A percentile compares a stretch with the other conserved stretches of the same genome.
Conservation (phyloP, 78 protist species). For the Protostelium mycophagum region DNA sequence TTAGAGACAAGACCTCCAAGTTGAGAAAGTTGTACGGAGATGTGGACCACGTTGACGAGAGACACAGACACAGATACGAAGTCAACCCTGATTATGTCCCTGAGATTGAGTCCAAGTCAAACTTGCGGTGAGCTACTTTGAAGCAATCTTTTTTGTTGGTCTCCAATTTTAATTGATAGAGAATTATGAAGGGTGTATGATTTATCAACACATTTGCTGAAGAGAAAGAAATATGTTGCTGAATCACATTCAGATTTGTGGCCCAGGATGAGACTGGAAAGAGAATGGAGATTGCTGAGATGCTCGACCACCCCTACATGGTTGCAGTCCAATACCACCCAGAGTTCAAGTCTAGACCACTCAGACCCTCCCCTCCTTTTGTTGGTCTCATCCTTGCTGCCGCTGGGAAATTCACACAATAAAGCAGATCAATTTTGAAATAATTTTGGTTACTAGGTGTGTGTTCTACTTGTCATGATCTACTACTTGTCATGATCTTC, state of each 20-base stretch:
- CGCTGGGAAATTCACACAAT: background rate
- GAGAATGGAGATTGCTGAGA: constrained; percentile 76
- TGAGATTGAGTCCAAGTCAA: constrained; percentile 43
- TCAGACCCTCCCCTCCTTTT: constrained; percentile 89
- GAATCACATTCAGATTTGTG: constrained; percentile 30
- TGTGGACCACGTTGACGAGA: constrained; percentile 76
- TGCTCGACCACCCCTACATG: constrained; percentile 73
- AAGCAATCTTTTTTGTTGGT: constrained; percentile 82
- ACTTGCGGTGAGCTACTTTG: background rate
- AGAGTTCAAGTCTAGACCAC: constrained; percentile 88
- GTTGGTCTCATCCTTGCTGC: constrained; percentile 76
- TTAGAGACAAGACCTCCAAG: constrained; percentile 25
- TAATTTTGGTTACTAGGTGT: no score
- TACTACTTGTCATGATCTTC: no score
- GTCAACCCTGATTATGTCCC: constrained; percentile 83
- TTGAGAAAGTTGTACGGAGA: constrained; percentile 61
- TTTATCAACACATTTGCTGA: no score
- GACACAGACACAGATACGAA: constrained; percentile 96
- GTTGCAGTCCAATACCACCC: constrained; percentile 95
- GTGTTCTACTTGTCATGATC: no score
- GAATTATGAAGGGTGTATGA: no score
- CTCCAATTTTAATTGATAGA: constrained; percentile 53
- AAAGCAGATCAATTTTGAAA: no score
- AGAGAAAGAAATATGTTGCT: constrained; percentile 7
- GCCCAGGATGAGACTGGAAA: constrained; percentile 24